Evolutionary conservation across 2,329 filamentous ascomycete genomes (phyloP).

Genomic region (Xylariaceae sp.): DNA sequence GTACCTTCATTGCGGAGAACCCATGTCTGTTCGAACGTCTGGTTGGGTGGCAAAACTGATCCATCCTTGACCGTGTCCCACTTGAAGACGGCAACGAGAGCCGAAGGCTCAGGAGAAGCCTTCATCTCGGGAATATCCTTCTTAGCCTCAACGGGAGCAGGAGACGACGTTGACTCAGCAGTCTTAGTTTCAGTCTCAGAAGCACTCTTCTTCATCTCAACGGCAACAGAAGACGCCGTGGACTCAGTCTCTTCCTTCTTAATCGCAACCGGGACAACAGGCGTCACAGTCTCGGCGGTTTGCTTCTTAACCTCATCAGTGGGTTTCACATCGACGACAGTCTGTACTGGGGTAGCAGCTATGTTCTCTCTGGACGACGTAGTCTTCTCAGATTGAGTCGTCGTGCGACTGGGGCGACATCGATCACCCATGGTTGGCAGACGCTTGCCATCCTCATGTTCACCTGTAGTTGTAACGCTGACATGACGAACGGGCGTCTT

Average conservation of each 20-base stretch:
- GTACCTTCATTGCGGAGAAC: conserved; percentile 79
- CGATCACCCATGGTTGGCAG: conserved; percentile 71
- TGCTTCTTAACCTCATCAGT: conserved; percentile 35
- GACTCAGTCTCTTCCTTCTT: conserved; percentile 13
- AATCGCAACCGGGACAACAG: background rate
- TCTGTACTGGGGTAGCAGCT: conserved; percentile 55
- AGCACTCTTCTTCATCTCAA: conserved; percentile 6
- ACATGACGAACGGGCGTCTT: conserved; percentile 87
- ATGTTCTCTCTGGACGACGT: conserved; percentile 45
- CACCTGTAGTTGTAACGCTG: conserved; percentile 76
- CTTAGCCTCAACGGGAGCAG: background rate
- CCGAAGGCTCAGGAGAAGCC: conserved; percentile 7
- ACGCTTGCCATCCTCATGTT: conserved; percentile 62
- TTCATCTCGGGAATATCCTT: conserved; percentile 17
- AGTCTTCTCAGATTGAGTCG: conserved; percentile 43
- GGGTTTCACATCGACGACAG: conserved; percentile 67
- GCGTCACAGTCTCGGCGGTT: conserved; percentile 9
- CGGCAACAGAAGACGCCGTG: too few relatives aligned
- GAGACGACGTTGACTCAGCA: too few relatives aligned
- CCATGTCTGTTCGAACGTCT: conserved; percentile 86
- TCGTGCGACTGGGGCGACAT: conserved; percentile 28
- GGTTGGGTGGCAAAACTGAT: conserved; percentile 62
- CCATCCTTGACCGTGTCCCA: conserved; percentile 76
- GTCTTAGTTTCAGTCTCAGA: conserved; percentile 1
- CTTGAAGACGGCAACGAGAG: conserved; percentile 59